phyloP scores from a whole-genome alignment of 148 eudicot genomes.

The Cornus kousa region DNA sequence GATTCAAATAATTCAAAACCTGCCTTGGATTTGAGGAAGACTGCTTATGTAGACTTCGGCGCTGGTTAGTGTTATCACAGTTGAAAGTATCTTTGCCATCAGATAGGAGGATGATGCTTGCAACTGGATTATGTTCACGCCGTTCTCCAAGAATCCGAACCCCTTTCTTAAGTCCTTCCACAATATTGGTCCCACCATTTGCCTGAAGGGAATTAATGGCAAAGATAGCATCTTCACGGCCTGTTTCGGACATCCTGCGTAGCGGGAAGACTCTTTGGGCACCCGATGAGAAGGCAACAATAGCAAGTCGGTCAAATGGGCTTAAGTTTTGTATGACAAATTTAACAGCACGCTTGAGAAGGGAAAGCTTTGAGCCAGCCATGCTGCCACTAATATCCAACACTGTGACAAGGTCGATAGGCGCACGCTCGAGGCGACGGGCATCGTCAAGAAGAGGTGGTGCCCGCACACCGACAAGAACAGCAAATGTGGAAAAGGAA shows the following conservation, averaged over 20 bases:
- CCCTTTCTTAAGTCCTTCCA: constrained; percentile 28
- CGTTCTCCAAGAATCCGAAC: constrained; percentile 24
- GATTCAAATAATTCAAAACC: constrained; percentile 10
- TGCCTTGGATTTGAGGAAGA: constrained; percentile 2
- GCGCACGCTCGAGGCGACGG: constrained; percentile 19
- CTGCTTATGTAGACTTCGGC: background rate
- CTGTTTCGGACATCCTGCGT: constrained; percentile 23
- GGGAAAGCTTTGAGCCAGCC: constrained; percentile 27
- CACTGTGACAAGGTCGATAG: constrained; percentile 34
- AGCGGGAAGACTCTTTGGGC: constrained; percentile 28
- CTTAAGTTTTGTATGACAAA: constrained; percentile 23
- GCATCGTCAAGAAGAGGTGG: constrained; percentile 13
- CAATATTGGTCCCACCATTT: constrained; percentile 30
- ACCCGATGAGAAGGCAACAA: constrained; percentile 25
- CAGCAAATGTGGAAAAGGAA: constrained; percentile 13
- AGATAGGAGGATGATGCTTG: constrained; percentile 31
- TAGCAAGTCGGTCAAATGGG: constrained; percentile 26
- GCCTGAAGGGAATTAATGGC: constrained; percentile 22
- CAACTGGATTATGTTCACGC: constrained; percentile 25
- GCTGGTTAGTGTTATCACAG: background rate
- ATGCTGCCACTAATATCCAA: constrained; percentile 40
- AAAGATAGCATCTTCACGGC: constrained; percentile 21
- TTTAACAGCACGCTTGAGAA: constrained; percentile 24
- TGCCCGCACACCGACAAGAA: constrained; percentile 20
- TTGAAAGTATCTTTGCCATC: constrained; percentile 28